Base-by-base conservation (phyloP, 495 filamentous ascomycete genomes). In the Xylaria longipes region DNA sequence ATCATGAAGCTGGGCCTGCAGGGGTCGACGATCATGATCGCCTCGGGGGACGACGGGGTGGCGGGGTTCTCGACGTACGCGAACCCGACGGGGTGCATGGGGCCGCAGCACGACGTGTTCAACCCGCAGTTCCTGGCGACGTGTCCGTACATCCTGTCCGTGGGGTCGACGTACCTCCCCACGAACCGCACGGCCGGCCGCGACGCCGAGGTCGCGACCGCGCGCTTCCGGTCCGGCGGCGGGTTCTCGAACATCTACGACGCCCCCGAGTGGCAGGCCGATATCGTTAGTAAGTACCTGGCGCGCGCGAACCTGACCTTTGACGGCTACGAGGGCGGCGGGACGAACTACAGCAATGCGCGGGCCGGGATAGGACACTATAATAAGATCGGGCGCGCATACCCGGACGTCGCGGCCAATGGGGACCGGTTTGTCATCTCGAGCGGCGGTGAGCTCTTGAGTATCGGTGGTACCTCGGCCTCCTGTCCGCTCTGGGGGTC, bases 201-300 rank as follows among this genome's bases (percentile, higher is more conserved):
- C 3, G 80, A 78, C 37, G 79, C 81, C 60, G 77, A 85, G 69
- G 79, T 86, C 76, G 78, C 79, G 70, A 86, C 73, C 75, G 82
- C 68, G 71, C 80, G 50, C 72, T 85, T 87, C 79, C 78, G 78
- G 37, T 89, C 87, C 17, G 89, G 89, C 41, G 90, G 90, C 50
- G 91, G 90, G 9, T 92, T 93, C 82, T 89, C 86, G 70, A 92
- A 93, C 72, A 84, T 91, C 76, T 92, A 89, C 80, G 74, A 82
- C 11, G 81, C 86, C 14, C 89, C 91, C 0, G 76, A 78, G 9
- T 93, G 89, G 77, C 91, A 93, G 75, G 43, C 79, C 5, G 66
- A 79, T 9, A 85, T 85, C 3, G 87, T 92, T 5, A 74, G 72
- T 0, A 71, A 75, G 60, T 91, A 85, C 78, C 81, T 91, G 60